Conservation (phyloP, 257 asterid species). For the Salvia rosmarinus region DNA sequence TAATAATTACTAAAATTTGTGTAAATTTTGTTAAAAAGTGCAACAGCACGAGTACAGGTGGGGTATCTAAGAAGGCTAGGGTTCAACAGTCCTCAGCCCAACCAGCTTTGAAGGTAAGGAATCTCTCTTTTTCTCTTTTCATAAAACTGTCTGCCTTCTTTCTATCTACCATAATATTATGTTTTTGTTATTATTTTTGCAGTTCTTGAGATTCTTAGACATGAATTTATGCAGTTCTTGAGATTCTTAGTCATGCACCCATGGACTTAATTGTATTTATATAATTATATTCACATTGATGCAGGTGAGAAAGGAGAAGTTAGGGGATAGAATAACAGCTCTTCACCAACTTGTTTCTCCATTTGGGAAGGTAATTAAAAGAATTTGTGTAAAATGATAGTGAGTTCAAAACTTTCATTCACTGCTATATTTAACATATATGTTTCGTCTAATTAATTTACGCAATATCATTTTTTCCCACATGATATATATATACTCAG, state of each 20-base stretch:
- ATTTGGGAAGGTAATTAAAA: slow-evolving; percentile 87
- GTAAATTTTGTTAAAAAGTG: slow-evolving; percentile 42
- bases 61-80: slow-evolving; percentile 89
- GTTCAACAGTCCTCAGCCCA: slow-evolving; percentile 77
- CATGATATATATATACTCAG: background rate
- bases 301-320: slow-evolving; percentile 95
- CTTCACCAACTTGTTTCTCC: slow-evolving; percentile 99
- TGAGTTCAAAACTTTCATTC: background rate
- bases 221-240: too few relatives aligned
- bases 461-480: too few relatives aligned
- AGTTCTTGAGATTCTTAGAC: slow-evolving; percentile 25
- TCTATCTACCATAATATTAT: background rate
- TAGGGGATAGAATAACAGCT: slow-evolving; percentile 89
- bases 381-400: background rate
- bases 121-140: slow-evolving; percentile 21
- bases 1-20: too few relatives aligned
- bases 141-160: background rate
- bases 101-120: slow-evolving; percentile 79
- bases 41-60: slow-evolving; percentile 66
- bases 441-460: background rate
- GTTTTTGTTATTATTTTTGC: background rate
- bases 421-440: background rate
- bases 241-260: too few relatives aligned
- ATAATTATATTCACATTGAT: slow-evolving; percentile 12
- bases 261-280: slow-evolving; percentile 18